Base-by-base conservation (phyloP, 176 grass and related monocot species). In the Carex kokanica region DNA sequence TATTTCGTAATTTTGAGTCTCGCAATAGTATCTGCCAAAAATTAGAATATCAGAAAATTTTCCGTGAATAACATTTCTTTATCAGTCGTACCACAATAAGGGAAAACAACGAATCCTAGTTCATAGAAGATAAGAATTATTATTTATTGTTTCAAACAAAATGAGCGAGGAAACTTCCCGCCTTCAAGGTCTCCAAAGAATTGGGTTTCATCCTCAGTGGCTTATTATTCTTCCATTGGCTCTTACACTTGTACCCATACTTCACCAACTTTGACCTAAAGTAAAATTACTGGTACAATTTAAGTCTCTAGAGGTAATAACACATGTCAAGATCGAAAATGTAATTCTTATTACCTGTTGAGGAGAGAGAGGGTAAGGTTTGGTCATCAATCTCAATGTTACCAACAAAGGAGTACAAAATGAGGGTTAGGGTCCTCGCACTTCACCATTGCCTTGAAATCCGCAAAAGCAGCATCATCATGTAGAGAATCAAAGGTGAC, bases 331-430 rank as follows among this genome's bases (percentile, higher is more conserved):
- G 51, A 78, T 32, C 2, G 0, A 31, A 56, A 78, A 78, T 78
- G 47, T 10, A 56, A 56, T 55, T 77, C 73, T 78, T 32, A 31
- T 17, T 78, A 78, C 73, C 59, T 96, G 91, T 36, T 93, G 88
- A 68, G 91, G 91, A 83, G 97, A 99, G 29, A 96, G 84, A 81
- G 87, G 81, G 74, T 99, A 68, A n/a, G 25, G 70, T 88, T 18
- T 63, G 74, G 20, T 66, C 83, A 21, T 87, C 40, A 85, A 88
- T 88, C 88, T 99, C 97, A 72, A 95, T 86, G 83, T 36, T 90
- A 86, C 97, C 97, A 61, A 99, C 78, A 90, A 93, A 99, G 83
- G 97, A 96, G 78, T 99, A 99, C 64, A 99, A 89, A 86, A n/a
- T 89, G 87, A 0, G 91, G 93, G 90, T 99, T 99, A 67, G 97